phyloP scores from a whole-genome alignment of 352 stramenopile species.

The Pythium volutum region DNA sequence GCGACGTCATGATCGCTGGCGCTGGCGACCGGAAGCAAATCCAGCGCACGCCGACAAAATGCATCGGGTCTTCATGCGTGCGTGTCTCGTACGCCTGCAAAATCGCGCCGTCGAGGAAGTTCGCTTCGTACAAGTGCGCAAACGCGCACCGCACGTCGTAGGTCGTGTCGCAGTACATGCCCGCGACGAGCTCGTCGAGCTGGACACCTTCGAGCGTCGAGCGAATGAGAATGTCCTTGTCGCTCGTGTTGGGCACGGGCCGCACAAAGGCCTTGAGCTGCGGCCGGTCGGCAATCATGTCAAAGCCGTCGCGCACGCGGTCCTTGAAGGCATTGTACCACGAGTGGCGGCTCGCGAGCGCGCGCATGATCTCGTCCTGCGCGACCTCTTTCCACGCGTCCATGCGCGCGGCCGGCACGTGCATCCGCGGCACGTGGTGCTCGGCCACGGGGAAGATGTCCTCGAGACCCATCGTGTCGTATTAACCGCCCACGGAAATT shows the following conservation, averaged over 20 bases:
- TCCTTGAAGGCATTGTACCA: conserved; percentile 43
- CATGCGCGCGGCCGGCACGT: conserved; percentile 18
- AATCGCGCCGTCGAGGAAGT: conserved; percentile 44
- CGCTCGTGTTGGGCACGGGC: conserved; percentile 23
- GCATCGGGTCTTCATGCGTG: conserved; percentile 38
- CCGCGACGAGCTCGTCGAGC: conserved; percentile 38
- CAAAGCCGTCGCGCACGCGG: conserved; percentile 29
- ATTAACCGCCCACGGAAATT: neutral
- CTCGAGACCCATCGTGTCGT: conserved; percentile 21
- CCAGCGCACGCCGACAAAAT: conserved; percentile 49
- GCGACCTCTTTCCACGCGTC: conserved; percentile 34
- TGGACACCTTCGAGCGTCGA: conserved; percentile 30
- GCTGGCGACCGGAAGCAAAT: conserved; percentile 37
- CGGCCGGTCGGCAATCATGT: conserved; percentile 30
- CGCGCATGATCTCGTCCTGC: conserved; percentile 32
- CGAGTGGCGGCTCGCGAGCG: conserved; percentile 32
- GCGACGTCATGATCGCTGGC: conserved; percentile 31
- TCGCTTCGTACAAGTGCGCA: conserved; percentile 40
- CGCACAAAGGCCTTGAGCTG: conserved; percentile 33
- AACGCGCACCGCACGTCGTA: conserved; percentile 34
- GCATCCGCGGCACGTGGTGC: conserved; percentile 22
- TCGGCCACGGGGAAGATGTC: conserved; percentile 26
- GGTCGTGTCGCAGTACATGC: conserved; percentile 32
- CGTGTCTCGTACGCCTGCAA: conserved; percentile 33
- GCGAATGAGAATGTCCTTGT: conserved; percentile 40